Base-by-base conservation (phyloP, 805 yeast genomes). In the Komagataella pseudopastoris region DNA sequence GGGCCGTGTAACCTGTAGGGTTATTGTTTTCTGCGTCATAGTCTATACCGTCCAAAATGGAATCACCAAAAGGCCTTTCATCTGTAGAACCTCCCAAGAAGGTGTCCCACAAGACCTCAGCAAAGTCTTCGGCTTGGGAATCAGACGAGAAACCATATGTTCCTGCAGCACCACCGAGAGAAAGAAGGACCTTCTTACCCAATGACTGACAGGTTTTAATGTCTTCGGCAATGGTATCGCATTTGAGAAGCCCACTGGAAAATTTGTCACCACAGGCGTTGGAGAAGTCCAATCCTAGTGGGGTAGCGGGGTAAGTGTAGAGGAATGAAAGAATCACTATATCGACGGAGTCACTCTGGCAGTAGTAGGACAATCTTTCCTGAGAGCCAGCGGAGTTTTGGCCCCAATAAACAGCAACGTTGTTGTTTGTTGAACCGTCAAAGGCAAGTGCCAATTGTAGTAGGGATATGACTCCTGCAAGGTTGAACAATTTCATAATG, bases 351-450 rank as follows among this genome's bases (percentile, higher is more conserved):
- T 78, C 77, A 50, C 80, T 72, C 53, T 72, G 70, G 72, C 96
- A 88, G 70, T 87, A 87, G 49, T 71, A 66, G 1, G 73, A 66
- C 5, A 80, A 65, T 3, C 66, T 60, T 43, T 70, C 61, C 58
- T 78, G 81, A 43, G 53, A 71, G 8, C 72, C 61, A n/a, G 77
- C 81, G 14, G 91, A 80, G 59, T 78, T 77, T 67, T 88, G 96
- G 51, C 96, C 96, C 96, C 96, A 88, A 68, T 88, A 88, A 6
- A 85, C 72, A 20, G 84, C 96, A 44, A 88, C 78, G 56, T 86
- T 85, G 36, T 72, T 60, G 48, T 75, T 71, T 43, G 80, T 64
- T 16, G 63, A 52, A 7, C 71, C 59, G 56, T 65, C 59, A 53
- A 68, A 68, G 7, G 68, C 64, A 12, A 48, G 36, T 3, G 55